Conservation (phyloP, 192 early-diverging fungal species). For the Coemansia nantahalensis region DNA sequence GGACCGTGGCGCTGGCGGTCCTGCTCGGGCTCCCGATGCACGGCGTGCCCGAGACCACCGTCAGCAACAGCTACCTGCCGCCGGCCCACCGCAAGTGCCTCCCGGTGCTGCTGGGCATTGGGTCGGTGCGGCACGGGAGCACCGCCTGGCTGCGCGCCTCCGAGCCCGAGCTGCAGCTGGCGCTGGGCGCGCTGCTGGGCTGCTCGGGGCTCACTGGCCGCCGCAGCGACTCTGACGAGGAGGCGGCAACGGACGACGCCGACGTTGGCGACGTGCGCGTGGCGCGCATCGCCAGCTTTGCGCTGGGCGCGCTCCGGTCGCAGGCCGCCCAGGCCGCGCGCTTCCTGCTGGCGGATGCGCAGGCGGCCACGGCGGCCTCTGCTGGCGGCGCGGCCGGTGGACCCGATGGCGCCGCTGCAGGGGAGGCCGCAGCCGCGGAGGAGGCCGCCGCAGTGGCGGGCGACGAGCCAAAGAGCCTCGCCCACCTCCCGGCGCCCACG, state of each 20-base stretch:
- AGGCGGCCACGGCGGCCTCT: neutral
- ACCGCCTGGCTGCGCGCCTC: slow-evolving; percentile 31
- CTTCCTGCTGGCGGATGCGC: slow-evolving; percentile 1
- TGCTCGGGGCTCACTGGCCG: slow-evolving; percentile 17
- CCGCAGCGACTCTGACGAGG: neutral
- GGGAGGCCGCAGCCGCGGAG: neutral
- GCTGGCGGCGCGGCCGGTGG: neutral
- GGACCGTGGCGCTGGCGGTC: slow-evolving; percentile 22
- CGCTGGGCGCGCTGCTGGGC: slow-evolving; percentile 15
- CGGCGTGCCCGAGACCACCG: slow-evolving; percentile 36
- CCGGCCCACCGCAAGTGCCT: slow-evolving; percentile 15
- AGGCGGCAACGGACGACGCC: neutral
- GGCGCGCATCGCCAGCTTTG: slow-evolving; percentile 23
- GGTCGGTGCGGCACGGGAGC: slow-evolving; percentile 31
- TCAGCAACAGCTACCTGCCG: slow-evolving; percentile 31
- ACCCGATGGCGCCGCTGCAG: neutral
- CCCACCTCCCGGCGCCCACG: slow-evolving; percentile 28
- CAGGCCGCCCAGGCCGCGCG: slow-evolving; percentile 17
- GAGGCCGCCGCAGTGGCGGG: slow-evolving; percentile 4
- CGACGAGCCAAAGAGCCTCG: slow-evolving; percentile 31
- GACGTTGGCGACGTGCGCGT: slow-evolving; percentile 28
- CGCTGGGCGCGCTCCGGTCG: slow-evolving; percentile 19
- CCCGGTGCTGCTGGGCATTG: slow-evolving; percentile 24
- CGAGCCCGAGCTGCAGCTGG: slow-evolving; percentile 11
- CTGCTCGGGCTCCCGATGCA: slow-evolving; percentile 40